Evolutionary conservation across 495 filamentous ascomycete genomes (phyloP), one percentile per base, ranked within the genome.

Genomic region (Poronia punctata): DNA sequence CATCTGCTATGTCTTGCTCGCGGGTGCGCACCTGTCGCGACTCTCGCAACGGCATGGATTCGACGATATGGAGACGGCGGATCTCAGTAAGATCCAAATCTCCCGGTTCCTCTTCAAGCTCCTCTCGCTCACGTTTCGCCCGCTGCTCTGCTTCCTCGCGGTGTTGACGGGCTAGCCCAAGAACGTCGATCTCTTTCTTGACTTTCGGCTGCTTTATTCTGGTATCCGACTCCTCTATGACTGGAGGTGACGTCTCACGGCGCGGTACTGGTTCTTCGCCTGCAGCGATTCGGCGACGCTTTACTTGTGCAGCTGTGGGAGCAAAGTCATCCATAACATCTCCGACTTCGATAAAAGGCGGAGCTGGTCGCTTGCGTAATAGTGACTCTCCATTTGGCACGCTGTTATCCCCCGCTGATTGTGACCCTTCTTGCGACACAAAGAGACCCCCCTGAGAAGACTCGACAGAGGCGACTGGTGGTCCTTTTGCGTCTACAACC

Each of bases 21-120:
- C 67, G 60, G 14, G 37, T 50, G 53, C 54, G 40, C n/a, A 31
- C 43, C 16, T 43, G 35, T 28, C 50, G 35, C 21, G 30, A 42
- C 26, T 54, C 47, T 10, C 50, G 69, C 3, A 96, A 49, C 12
- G 84, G 76, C 70, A 92, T 86, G 35, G 85, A 76, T 53, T 92
- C 88, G 10, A 96, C 72, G 26, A 88, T 74, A n/a, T 81, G 81
- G 2, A 89, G 64, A 12, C 78, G 78, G 28, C 79, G 82, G 46
- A 95, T 76, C n/a, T 79, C 70, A 8, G 75, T 75, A 16, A 89
- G 70, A 36, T 82, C 76, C 39, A 87, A 69, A 15, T 60, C 65
- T 15, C 76, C 69, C 6, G 78, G 54, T 0, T 70, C 56, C 6
- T 68, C 65, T 10, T 67, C 65, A 0, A 81, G 55, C 3, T 60